These are phyloP conservation scores for Penicillium cinerascens DNA, from an alignment of 495 filamentous ascomycete species.

Conservation along the genomic window DNA sequence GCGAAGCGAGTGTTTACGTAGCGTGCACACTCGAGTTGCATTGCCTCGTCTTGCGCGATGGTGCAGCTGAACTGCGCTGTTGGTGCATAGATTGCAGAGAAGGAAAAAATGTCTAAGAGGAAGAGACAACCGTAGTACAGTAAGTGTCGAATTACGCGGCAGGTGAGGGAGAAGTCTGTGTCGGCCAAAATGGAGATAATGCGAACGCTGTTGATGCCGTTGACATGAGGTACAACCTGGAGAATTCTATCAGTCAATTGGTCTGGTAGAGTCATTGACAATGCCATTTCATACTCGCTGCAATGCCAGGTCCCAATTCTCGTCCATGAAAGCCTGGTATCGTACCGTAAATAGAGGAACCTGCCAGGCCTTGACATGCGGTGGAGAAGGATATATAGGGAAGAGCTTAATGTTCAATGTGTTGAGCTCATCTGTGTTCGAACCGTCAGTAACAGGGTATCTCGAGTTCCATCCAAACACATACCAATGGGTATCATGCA, in stretches of 20 bases:
- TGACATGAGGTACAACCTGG: conserved; percentile 73
- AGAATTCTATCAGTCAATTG: background rate
- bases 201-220: conserved; percentile 83
- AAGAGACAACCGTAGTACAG: conserved; percentile 86
- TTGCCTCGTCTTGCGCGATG: conserved; percentile 59
- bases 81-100: conserved; percentile 82
- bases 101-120: conserved; percentile 90
- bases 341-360: conserved; percentile 88
- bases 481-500: conserved; percentile 93
- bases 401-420: conserved; percentile 96
- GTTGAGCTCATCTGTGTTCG: conserved; percentile 72
- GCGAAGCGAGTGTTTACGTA: conserved; percentile 63
- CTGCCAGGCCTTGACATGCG: conserved; percentile 76
- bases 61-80: conserved; percentile 73
- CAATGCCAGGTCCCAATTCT: conserved; percentile 89
- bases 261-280: background rate
- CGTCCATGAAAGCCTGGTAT: conserved; percentile 69
- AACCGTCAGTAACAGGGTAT: conserved; percentile 14
- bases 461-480: conserved; percentile 14
- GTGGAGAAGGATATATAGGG: conserved; percentile 72
- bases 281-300: conserved; percentile 49
- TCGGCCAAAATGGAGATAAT: conserved; percentile 81
- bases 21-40: conserved; percentile 80
- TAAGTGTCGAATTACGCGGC: conserved; percentile 80
- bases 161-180: conserved; percentile 76